A percentile compares a stretch with the other conserved stretches of the same genome.
phyloP scores from a whole-genome alignment of 1,284 basidiomycete species.

The Athelia psychrophila region DNA sequence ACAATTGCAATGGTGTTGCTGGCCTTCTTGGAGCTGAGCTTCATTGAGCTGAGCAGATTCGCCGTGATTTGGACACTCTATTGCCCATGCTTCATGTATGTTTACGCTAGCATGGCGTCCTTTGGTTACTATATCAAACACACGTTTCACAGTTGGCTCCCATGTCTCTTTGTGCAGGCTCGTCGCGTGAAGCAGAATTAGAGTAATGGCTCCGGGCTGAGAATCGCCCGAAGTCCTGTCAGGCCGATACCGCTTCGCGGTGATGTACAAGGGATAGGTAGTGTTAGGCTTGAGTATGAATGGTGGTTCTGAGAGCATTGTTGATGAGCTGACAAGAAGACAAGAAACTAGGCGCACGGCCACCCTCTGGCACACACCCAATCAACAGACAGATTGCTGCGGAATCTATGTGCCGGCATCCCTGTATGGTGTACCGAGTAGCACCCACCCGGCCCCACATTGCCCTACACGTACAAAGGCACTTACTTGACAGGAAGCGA shows the following conservation, averaged over 20 bases:
- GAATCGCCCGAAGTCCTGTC: conserved; percentile 26
- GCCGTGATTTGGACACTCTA: conserved; percentile 55
- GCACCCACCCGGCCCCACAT: no score
- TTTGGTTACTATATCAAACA: conserved; percentile 31
- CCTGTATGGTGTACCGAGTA: no score
- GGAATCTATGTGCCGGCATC: no score
- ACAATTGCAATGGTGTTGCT: conserved; percentile 41
- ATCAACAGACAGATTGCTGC: no score
- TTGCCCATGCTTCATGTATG: conserved; percentile 47
- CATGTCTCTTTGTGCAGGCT: conserved; percentile 69
- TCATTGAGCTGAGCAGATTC: conserved; percentile 41
- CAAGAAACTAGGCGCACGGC: no score
- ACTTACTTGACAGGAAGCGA: no score
- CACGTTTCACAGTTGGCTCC: conserved; percentile 49
- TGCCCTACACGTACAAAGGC: no score
- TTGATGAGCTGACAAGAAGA: no score
- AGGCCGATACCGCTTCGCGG: conserved; percentile 52
- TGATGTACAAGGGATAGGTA: conserved; percentile 45
- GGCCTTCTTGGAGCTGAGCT: conserved; percentile 29
- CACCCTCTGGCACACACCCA: no score
- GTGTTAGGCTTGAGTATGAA: conserved; percentile 27
- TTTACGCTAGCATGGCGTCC: conserved; percentile 21
- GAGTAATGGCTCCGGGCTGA: conserved; percentile 37
- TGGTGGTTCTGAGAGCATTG: conserved; percentile 19
- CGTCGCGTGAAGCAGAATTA: conserved; percentile 58